Evolutionary conservation across 2,329 filamentous ascomycete species (phyloP), one percentile per base, ranked within the genome.

Genomic region (Colletotrichum orchidophilum): DNA sequence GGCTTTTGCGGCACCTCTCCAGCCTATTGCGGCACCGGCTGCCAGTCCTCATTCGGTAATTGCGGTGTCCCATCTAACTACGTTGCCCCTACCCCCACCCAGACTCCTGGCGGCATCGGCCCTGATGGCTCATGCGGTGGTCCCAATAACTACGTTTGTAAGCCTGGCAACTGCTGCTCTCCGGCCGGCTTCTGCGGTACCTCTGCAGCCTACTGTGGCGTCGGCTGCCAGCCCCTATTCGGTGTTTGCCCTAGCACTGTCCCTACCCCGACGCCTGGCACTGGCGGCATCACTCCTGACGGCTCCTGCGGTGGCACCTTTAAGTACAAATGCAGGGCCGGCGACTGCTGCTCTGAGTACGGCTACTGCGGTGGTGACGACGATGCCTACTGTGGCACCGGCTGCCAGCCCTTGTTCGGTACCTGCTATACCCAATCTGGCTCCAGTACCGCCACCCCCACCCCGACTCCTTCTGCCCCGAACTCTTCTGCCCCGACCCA

Each of bases 291-390:
- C 21, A 54, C 66, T 21, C n/a, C 69, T 27, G 72, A 63, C 39
- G 61, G 69, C 8, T 57, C 72, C 27, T 73, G 72, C 62, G 72
- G 72, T 27, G 72, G 72, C 24, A 7, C 64, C 18, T 26, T 63
- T 29, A 62, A 62, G 24, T 73, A 72, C 53, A 69, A 72, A 52
- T 73, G 72, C 64, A 9, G 18, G 35, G 18, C 72, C 27, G 72
- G 72, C n/a, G 7, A 3, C 53, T 76, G 75, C 73, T 76, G 75
- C 61, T 73, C 69, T n/a, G 50, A 71, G 53, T 74, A 70, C 27
- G 75, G 75, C 2, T 76, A 69, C 66, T 76, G 75, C 63, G 75
- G 75, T 11, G 13, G n/a, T n/a, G n/a, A n/a, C n/a, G n/a, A 42
- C 60, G 26, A 58, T 27, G 42, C 61, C n/a, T 74, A 74, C 74